These are phyloP conservation scores for Psilocybe tampanensis DNA, from an alignment of 768 basidiomycete species.

Conservation along the genomic window DNA sequence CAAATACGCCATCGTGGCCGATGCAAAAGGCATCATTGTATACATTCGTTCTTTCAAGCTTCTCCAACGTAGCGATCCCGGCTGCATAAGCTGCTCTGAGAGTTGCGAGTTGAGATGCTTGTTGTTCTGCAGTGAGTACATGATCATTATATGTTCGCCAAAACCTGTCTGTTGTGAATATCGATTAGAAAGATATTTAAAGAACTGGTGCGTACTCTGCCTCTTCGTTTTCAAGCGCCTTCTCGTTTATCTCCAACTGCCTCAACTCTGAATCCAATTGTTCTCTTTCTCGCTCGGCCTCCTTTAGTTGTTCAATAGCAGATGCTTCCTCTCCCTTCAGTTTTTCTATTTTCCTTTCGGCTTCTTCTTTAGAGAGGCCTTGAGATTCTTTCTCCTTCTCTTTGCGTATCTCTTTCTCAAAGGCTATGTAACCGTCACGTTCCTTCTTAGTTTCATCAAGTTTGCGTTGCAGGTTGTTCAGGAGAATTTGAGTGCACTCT, in stretches of 20 bases:
- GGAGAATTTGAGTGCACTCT: constrained; percentile 87
- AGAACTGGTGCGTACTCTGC: constrained; percentile 58
- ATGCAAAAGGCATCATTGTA: constrained; percentile 97
- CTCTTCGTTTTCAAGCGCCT: constrained; percentile 79
- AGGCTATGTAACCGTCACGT: constrained; percentile 90
- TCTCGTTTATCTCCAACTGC: constrained; percentile 76
- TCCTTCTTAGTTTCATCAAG: constrained; percentile 91
- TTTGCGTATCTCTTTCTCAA: constrained; percentile 85
- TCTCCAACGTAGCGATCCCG: constrained; percentile 76
- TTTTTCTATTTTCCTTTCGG: constrained; percentile 72
- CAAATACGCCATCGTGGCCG: constrained; percentile 92
- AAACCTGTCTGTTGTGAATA: constrained; percentile 48
- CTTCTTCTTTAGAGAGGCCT: constrained; percentile 61
- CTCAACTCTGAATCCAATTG: constrained; percentile 75
- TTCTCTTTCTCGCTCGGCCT: constrained; percentile 75
- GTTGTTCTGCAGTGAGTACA: constrained; percentile 62
- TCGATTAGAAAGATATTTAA: not conserved
- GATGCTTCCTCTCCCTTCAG: constrained; percentile 67
- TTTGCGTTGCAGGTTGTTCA: constrained; percentile 73
- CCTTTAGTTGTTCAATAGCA: constrained; percentile 75
- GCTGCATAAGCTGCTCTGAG: constrained; percentile 78
- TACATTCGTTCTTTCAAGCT: constrained; percentile 89
- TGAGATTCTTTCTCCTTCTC: constrained; percentile 76
- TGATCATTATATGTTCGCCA: constrained; percentile 83
- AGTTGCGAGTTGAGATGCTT: constrained; percentile 69